Conservation (phyloP, 371 early-diverging fungal genomes). For the Zopfochytrium polystomum region DNA sequence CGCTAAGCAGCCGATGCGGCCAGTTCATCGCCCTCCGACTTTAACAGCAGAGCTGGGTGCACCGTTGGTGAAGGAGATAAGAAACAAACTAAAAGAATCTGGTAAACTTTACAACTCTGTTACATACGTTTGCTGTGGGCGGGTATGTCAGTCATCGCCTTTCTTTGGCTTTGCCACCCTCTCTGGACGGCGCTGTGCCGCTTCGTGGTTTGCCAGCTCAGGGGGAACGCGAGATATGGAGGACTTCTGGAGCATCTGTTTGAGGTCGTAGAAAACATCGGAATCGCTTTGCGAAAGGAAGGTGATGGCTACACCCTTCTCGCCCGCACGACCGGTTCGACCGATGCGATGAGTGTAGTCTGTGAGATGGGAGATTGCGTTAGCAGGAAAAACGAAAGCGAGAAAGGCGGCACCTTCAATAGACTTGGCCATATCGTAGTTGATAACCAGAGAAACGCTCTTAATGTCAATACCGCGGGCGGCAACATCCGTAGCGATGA, state of each 20-base stretch:
- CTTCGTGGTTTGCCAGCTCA: conserved; percentile 85
- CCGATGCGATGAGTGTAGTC: conserved; percentile 98
- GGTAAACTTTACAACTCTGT: too few relatives aligned
- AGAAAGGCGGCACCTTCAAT: conserved; percentile 58
- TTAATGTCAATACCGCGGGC: conserved; percentile 98
- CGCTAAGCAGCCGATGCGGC: too few relatives aligned
- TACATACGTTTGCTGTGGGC: too few relatives aligned
- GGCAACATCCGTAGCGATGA: conserved; percentile 98
- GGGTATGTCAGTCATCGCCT: neutral
- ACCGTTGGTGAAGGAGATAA: too few relatives aligned
- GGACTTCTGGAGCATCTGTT: conserved; percentile 81
- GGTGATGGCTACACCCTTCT: conserved; percentile 94
- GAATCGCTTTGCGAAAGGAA: conserved; percentile 82
- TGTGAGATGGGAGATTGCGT: conserved; percentile 21
- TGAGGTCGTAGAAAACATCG: conserved; percentile 87
- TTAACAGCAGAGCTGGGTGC: too few relatives aligned
- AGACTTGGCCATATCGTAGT: conserved; percentile 87
- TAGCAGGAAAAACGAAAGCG: neutral
- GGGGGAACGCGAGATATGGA: conserved; percentile 76
- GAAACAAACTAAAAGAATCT: too few relatives aligned
- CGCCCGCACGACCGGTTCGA: conserved; percentile 97
- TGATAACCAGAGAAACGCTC: conserved; percentile 94
- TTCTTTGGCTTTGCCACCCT: neutral
- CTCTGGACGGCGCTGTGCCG: conserved; percentile 39
- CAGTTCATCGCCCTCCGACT: too few relatives aligned